Conservation (phyloP, 306 rosid genomes). For the Gillenia trifoliata region DNA sequence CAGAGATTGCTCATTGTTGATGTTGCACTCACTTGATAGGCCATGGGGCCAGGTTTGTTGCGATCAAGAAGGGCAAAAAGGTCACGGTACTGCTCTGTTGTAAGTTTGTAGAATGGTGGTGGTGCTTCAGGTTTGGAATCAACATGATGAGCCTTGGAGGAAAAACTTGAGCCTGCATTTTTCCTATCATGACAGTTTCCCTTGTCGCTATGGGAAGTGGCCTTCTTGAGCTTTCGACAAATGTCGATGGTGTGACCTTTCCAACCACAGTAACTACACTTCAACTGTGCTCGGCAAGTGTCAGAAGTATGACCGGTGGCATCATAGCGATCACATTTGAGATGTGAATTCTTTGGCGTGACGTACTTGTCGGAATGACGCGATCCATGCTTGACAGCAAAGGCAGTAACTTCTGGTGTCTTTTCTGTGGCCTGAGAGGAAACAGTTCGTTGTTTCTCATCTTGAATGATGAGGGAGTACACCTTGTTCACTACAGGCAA, state of each 20-base stretch:
- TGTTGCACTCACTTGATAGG: neutral
- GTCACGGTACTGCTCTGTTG: neutral
- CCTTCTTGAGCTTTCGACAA: neutral
- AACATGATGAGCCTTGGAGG: neutral
- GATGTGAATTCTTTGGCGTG: neutral
- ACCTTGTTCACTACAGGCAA: neutral
- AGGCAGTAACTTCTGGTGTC: neutral
- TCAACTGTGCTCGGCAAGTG: neutral
- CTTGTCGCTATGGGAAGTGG: accelerated
- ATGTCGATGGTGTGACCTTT: neutral
- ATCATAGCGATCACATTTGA: neutral
- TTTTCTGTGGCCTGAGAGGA: neutral
- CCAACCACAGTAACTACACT: neutral
- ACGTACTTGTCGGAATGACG: neutral
- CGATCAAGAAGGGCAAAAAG: neutral
- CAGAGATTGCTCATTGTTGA: neutral
- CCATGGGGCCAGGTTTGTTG: no score
- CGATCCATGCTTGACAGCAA: neutral
- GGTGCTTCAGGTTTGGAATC: neutral
- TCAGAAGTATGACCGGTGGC: neutral
- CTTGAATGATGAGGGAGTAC: neutral
- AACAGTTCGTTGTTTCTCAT: neutral
- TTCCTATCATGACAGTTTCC: no score
- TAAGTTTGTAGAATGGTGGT: neutral
- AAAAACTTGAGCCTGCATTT: neutral